A percentile compares a stretch with the other conserved stretches of the same genome.
Conservation (phyloP, 1,284 basidiomycete genomes). For the Somion occarium region DNA sequence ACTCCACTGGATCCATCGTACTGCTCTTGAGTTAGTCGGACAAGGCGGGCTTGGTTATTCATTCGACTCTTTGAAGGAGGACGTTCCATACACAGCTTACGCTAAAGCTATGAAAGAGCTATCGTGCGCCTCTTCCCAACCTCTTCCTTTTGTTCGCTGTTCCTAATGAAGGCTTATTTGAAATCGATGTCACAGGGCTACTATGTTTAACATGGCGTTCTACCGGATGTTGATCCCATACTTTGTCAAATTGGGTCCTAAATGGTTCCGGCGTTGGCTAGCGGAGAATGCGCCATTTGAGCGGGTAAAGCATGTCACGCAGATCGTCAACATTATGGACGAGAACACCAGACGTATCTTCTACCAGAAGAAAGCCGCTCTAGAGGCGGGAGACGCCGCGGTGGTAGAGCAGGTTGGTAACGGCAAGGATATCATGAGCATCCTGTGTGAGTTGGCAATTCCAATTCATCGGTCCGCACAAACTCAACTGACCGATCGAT, state of each 20-base stretch:
- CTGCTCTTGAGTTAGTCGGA: conserved; percentile 35
- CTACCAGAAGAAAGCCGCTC: conserved; percentile 26
- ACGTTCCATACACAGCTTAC: conserved; percentile 23
- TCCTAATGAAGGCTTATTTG: not conserved
- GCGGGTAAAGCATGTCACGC: conserved; percentile 25
- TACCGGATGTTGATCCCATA: conserved; percentile 2
- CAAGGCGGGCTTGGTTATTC: conserved; percentile 35
- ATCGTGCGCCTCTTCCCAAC: conserved; percentile 12
- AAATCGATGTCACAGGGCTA: not conserved
- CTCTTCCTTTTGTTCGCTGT: not conserved
- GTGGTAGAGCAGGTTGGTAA: conserved; percentile 27
- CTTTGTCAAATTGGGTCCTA: conserved; percentile 1
- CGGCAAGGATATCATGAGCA: conserved; percentile 42
- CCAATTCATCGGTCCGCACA: not conserved
- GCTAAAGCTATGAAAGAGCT: conserved; percentile 19
- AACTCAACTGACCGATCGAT: not conserved
- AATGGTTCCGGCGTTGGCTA: conserved; percentile 5
- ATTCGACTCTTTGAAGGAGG: conserved; percentile 28
- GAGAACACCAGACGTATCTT: conserved; percentile 31
- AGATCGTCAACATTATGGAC: conserved; percentile 32
- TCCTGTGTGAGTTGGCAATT: conserved; percentile 30
- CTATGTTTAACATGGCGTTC: not conserved
- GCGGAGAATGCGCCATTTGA: conserved; percentile 28
- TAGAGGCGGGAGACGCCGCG: conserved; percentile 18
- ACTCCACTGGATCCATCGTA: conserved; percentile 30